Evolutionary conservation across 192 early-diverging fungal species (phyloP), one percentile per base, ranked within the genome.

Genomic region (Phlyctochytrium bullatum): DNA sequence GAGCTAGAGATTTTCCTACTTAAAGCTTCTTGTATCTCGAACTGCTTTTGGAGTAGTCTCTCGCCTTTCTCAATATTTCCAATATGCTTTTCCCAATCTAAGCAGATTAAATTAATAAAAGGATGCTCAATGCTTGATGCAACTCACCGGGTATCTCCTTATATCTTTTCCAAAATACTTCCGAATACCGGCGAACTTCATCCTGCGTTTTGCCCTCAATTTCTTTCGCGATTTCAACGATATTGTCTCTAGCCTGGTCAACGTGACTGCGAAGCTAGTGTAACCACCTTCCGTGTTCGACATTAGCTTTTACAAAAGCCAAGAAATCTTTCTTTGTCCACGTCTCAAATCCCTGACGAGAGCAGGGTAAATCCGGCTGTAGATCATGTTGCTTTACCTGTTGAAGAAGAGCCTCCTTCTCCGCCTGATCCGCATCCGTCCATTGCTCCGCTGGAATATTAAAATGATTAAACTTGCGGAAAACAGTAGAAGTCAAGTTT

Each of bases 251-350:
- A 56, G 36, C 27, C 34, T 36, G 32, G 67, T 34, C 23, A 59
- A 34, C 66, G 47, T 64, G 23, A 67, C 35, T 50, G 16, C 20
- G 34, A 20, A 16, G 27, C 27, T 16, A 23, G 16, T 17, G 27
- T 0, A 17, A 27, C 17, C 73, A 88, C 72, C 91, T 77, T 2
- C 97, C 97, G 68, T 89, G 90, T 73, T 83, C 88, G 59, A 93
- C 94, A 67, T 88, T 86, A 2, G 92, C 93, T 51, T 91, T 91
- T 71, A 93, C 85, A 65, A 97, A 95, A 12, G 81, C 79, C 51
- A 81, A 84, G 76, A 96, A 98, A 52, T 99, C 97, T 31, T 89
- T 88, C 61, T 90, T 92, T 36, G 85, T 83, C 97, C 97, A 99
- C 71, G 87, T 89, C 32, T 88, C 87, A 71, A 97, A 99, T 2